phyloP scores from a whole-genome alignment of 2,329 filamentous ascomycete genomes.

The Eurotiales sp. region DNA sequence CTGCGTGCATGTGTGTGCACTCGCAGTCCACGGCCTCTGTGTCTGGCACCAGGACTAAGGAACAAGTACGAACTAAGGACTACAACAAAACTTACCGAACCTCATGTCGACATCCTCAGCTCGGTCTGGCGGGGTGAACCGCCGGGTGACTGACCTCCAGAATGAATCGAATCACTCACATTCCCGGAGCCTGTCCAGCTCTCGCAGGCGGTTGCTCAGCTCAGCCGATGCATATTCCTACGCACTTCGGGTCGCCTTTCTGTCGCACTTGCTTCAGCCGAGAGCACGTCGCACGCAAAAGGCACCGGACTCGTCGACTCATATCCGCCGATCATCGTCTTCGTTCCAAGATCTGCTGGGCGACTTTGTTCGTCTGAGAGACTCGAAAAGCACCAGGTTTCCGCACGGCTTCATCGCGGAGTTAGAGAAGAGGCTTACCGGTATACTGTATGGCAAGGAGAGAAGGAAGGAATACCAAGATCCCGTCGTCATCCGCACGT shows the following conservation, averaged over 20 bases:
- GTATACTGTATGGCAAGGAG: slow-evolving; percentile 77
- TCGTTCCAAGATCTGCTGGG: slow-evolving; percentile 79
- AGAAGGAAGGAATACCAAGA: slow-evolving; percentile 85
- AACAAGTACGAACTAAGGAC: slow-evolving; percentile 22
- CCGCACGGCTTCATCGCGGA: slow-evolving; percentile 68
- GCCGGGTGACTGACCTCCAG: slow-evolving; percentile 46
- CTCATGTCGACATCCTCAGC: slow-evolving; percentile 47
- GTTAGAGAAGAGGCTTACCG: slow-evolving; percentile 73
- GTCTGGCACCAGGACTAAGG: slow-evolving; percentile 34
- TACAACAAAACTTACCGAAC: slow-evolving; percentile 21
- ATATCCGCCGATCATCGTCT: slow-evolving; percentile 65
- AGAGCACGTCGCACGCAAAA: slow-evolving; percentile 86
- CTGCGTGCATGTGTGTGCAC: background rate
- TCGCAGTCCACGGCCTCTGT: slow-evolving; percentile 19
- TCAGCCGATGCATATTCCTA: slow-evolving; percentile 84
- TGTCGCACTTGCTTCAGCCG: slow-evolving; percentile 89
- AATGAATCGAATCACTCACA: slow-evolving; percentile 40
- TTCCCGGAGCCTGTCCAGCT: slow-evolving; percentile 41
- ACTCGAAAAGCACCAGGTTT: slow-evolving; percentile 66
- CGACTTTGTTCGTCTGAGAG: slow-evolving; percentile 69
- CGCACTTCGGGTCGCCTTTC: slow-evolving; percentile 83
- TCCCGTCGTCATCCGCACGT: slow-evolving; percentile 84
- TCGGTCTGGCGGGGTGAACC: slow-evolving; percentile 43
- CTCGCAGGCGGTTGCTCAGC: slow-evolving; percentile 41
- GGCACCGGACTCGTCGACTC: slow-evolving; percentile 62